Evolutionary conservation across 768 basidiomycete species (phyloP).

Genomic region (Suillus weaverae): DNA sequence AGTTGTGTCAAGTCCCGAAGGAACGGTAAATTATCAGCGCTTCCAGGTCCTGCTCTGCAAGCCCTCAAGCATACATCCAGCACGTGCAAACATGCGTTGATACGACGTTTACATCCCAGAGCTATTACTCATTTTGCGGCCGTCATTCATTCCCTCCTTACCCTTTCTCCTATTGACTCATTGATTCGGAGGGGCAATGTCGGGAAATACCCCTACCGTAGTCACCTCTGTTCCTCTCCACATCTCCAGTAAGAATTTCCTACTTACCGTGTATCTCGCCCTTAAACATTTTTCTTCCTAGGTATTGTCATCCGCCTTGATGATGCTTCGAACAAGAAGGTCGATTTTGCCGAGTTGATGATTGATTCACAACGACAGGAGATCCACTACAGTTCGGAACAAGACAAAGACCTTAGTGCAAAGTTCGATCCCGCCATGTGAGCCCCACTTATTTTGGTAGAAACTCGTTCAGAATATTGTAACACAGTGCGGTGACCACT

Average conservation of each 20-base stretch:
- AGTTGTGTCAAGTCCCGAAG: too few relatives aligned
- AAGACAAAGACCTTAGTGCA: slow-evolving; percentile 1
- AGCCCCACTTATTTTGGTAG: background rate
- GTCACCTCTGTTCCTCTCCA: background rate
- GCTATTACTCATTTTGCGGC: background rate
- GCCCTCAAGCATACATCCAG: background rate
- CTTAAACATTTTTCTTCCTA: background rate
- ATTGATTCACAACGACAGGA: background rate
- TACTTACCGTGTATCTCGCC: background rate
- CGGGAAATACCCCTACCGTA: background rate
- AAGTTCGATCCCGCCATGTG: slow-evolving; percentile 1
- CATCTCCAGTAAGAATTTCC: background rate
- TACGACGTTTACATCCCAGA: background rate
- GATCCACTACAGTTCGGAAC: background rate
- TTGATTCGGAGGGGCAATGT: background rate
- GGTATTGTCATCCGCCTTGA: slow-evolving; percentile 1
- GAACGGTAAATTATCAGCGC: background rate
- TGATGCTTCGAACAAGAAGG: slow-evolving; percentile 3
- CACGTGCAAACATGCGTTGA: background rate
- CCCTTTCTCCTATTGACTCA: background rate
- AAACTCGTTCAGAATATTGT: background rate
- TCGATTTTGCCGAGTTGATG: slow-evolving; percentile 7
- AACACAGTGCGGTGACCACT: slow-evolving; percentile 1
- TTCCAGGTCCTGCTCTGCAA: background rate
- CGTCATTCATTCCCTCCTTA: background rate